Evolutionary conservation across 768 basidiomycete genomes (phyloP), one percentile per base, ranked within the genome.

Genomic region (Crepidotus variabilis): DNA sequence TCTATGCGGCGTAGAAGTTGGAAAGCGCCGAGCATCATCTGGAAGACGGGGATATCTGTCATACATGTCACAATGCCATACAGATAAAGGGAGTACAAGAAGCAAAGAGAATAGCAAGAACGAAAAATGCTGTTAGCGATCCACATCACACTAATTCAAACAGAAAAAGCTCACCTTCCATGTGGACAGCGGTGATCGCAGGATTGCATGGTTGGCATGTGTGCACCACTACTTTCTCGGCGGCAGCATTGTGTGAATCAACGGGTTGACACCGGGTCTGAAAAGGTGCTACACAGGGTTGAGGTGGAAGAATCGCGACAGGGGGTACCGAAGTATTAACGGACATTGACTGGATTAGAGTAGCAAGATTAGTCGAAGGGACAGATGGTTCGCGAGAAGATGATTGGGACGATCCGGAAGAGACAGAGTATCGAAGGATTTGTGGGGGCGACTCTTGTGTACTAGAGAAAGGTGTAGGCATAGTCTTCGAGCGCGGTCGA

Each of bases 21-120:
- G 51, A 75, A 74, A 7, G 77, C 68, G 39, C 81, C 83, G 9
- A 90, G 76, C 51, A 72, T 75, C 69, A 84, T 87, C 65, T 87
- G 86, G 69, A 89, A 90, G 50, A 90, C 87, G 36, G 86, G 81
- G 54, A 90, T 85, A 61, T 84, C 88, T 90, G 34, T 1, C 10
- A 33, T 50, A 13, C 22, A 63, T 6, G 56, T 39, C 49, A 34
- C 55, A 20, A 54, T 22, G 20, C 18, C 33, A 36, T 48, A 55
- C 51, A 23, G 55, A 45, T 33, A 50, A 52, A 59, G 13, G 47
- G 47, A 49, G 51, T 51, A 61, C 22, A n/a, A 45, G 51, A 16
- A 50, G 56, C 21, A 56, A 13, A 57, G 50, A 21, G 32, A 57
- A 57, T 50, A 35, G 55, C 61, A 48, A 16, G 35, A 50, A 23